phyloP scores from a whole-genome alignment of 805 yeast genomes.

The Wickerhamiella brachini region DNA sequence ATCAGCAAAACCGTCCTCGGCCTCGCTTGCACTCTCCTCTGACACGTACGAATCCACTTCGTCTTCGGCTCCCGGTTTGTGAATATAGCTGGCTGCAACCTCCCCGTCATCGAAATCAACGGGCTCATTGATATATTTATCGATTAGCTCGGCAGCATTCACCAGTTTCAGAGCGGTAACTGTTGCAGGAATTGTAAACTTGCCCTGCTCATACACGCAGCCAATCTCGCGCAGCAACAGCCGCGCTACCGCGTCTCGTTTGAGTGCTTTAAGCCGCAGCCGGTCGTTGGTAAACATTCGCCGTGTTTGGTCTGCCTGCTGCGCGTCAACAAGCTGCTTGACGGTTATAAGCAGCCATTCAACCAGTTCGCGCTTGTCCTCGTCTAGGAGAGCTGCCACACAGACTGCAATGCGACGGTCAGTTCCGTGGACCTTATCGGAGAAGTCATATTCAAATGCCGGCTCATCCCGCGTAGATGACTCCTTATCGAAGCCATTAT shows the following conservation, averaged over 20 bases:
- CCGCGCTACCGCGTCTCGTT: slow-evolving; percentile 37
- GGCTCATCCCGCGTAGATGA: slow-evolving; percentile 7
- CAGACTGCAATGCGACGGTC: slow-evolving; percentile 40
- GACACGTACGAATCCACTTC: slow-evolving; percentile 19
- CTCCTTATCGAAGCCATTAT: slow-evolving; percentile 40
- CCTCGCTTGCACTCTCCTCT: slow-evolving; percentile 25
- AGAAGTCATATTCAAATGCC: slow-evolving; percentile 20
- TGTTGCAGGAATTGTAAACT: slow-evolving; percentile 28
- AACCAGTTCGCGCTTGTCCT: slow-evolving; percentile 31
- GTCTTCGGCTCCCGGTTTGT: slow-evolving; percentile 2
- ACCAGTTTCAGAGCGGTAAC: slow-evolving; percentile 25
- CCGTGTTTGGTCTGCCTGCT: slow-evolving; percentile 4
- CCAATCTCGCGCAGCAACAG: slow-evolving; percentile 36
- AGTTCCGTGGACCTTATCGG: slow-evolving; percentile 16
- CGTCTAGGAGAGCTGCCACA: slow-evolving; percentile 35
- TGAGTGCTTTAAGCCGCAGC: slow-evolving; percentile 20
- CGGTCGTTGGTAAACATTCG: slow-evolving; percentile 17
- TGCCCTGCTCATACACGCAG: slow-evolving; percentile 28
- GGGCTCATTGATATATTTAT: slow-evolving; percentile 29
- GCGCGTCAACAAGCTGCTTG: slow-evolving; percentile 20
- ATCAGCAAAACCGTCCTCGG: slow-evolving; percentile 11
- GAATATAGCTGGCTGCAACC: slow-evolving; percentile 24
- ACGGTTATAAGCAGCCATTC: slow-evolving; percentile 33
- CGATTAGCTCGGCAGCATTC: slow-evolving; percentile 27
- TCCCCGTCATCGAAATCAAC: slow-evolving; percentile 27